These are phyloP conservation scores for Daldinia sp. DNA, from an alignment of 2,329 filamentous ascomycete species.

Conservation along the genomic window DNA sequence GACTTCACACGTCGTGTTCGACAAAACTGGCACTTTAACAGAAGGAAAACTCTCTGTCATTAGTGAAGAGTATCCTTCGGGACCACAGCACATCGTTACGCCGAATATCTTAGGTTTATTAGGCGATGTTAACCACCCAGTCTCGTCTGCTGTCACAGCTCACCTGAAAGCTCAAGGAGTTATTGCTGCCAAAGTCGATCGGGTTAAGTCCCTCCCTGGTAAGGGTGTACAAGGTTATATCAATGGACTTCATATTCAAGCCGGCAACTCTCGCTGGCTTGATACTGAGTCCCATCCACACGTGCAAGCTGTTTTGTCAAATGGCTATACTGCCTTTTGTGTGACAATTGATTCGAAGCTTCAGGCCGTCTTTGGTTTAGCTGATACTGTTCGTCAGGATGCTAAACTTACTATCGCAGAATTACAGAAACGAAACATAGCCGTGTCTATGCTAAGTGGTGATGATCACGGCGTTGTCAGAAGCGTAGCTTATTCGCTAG, in stretches of 20 bases:
- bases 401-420: constrained; percentile 47
- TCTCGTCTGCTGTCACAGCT: constrained; percentile 53
- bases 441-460: constrained; percentile 60
- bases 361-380: constrained; percentile 55
- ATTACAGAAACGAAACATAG: constrained; percentile 51
- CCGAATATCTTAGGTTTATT: constrained; percentile 50
- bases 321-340: constrained; percentile 57
- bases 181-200: constrained; percentile 37
- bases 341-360: constrained; percentile 52
- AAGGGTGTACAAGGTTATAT: constrained; percentile 54
- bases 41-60: constrained; percentile 60
- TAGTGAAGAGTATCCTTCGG: constrained; percentile 46
- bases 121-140: constrained; percentile 60
- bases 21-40: constrained; percentile 83
- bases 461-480: constrained; percentile 62
- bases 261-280: constrained; percentile 62
- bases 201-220: constrained; percentile 53
- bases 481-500: constrained; percentile 50
- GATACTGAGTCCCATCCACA: constrained; percentile 42
- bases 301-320: constrained; percentile 48
- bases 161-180: constrained; percentile 43
- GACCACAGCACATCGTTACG: background rate
- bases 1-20: constrained; percentile 74
- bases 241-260: constrained; percentile 48
- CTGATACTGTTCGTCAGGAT: constrained; percentile 57